Percentiles rank a stretch among this genome's conserved stretches.
Conservation (phyloP, 2,329 filamentous ascomycete species). For the Aspergillus niger region DNA sequence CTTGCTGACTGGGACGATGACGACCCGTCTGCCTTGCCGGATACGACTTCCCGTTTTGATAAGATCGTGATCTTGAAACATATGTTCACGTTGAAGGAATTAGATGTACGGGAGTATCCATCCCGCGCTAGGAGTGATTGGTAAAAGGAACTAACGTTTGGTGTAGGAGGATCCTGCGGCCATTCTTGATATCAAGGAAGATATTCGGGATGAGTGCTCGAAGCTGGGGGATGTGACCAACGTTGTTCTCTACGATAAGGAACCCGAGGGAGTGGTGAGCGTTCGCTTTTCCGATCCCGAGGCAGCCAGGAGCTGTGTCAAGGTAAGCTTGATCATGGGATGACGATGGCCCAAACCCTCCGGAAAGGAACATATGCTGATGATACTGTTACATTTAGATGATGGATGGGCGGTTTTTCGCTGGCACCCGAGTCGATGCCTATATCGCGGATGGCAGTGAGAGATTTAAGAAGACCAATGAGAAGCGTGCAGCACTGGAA, state of each 20-base stretch:
- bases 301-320: slow-evolving; percentile 71
- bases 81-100: slow-evolving; percentile 86
- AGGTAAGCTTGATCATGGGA: slow-evolving; percentile 35
- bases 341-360: background rate
- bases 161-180: slow-evolving; percentile 72
- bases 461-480: slow-evolving; percentile 68
- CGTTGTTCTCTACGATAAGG: slow-evolving; percentile 85
- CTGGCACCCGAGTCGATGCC: slow-evolving; percentile 70
- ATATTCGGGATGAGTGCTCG: slow-evolving; percentile 84
- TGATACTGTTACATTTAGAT: slow-evolving; percentile 40
- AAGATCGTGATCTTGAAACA: slow-evolving; percentile 85
- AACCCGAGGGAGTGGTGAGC: slow-evolving; percentile 79
- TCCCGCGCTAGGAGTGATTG: background rate
- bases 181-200: slow-evolving; percentile 88
- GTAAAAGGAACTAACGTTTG: slow-evolving; percentile 21
- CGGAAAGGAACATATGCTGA: slow-evolving; percentile 11
- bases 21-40: slow-evolving; percentile 63
- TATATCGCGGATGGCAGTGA: slow-evolving; percentile 71
- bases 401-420: slow-evolving; percentile 82
- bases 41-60: slow-evolving; percentile 63
- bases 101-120: slow-evolving; percentile 55
- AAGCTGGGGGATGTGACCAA: slow-evolving; percentile 89
- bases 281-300: slow-evolving; percentile 76
- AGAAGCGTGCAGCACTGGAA: slow-evolving; percentile 46
- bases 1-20: slow-evolving; percentile 96